Conservation (phyloP, 2,329 filamentous ascomycete genomes). For the Neofusicoccum cordaticola region DNA sequence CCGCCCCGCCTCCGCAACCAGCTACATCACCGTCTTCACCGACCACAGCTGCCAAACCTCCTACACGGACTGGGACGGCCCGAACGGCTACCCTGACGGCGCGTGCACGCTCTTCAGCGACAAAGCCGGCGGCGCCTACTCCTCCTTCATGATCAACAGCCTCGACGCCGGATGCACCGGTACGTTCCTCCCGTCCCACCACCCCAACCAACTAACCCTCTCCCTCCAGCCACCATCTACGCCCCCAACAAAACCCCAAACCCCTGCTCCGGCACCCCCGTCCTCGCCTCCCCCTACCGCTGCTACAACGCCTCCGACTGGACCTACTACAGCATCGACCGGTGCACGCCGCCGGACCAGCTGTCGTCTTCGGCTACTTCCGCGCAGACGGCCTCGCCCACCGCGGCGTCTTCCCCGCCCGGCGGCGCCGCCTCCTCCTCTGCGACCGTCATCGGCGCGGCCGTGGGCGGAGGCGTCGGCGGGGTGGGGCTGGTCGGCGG, state of each 20-base stretch:
- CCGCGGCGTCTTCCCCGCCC: too few relatives aligned
- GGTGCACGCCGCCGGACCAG: slow-evolving; percentile 31
- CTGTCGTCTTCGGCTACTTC: too few relatives aligned
- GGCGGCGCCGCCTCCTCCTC: too few relatives aligned
- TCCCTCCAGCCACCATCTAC: background rate
- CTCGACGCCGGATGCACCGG: slow-evolving; percentile 10
- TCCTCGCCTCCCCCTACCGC: background rate
- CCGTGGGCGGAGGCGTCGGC: background rate
- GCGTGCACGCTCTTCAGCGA: background rate
- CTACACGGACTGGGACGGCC: background rate
- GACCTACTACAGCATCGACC: slow-evolving; percentile 15
- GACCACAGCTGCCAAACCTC: background rate
- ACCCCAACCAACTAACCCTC: too few relatives aligned
- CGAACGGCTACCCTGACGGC: slow-evolving; percentile 4
- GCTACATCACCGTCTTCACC: background rate
- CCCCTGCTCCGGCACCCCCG: slow-evolving; percentile 3
- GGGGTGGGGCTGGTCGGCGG: background rate
- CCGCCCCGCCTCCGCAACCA: slow-evolving; percentile 3
- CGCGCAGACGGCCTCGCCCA: too few relatives aligned
- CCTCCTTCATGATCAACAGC: slow-evolving; percentile 1
- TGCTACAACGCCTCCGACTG: slow-evolving; percentile 8
- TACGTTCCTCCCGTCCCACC: background rate
- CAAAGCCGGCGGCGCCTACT: background rate
- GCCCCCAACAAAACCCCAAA: background rate
- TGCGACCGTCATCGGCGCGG: background rate